A percentile compares a stretch with the other conserved stretches of the same genome.
Evolutionary conservation across 352 stramenopile genomes (phyloP).

Genomic region (Globisporangium perplexum): DNA sequence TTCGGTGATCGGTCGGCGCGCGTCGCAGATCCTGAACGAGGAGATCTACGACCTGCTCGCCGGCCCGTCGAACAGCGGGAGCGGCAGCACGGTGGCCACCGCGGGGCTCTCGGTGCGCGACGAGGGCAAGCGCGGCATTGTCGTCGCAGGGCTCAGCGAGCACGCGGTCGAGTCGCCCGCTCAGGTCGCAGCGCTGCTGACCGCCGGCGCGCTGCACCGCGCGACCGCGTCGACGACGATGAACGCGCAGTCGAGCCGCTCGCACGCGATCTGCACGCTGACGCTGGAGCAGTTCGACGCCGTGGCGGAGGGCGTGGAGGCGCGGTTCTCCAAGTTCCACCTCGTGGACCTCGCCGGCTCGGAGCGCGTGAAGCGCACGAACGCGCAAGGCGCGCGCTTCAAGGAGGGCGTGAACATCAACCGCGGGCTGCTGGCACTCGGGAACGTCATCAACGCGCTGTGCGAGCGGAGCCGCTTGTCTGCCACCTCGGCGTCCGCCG

Average conservation of each 20-base stretch:
- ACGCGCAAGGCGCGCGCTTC: conserved; percentile 77
- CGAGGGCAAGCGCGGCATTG: conserved; percentile 85
- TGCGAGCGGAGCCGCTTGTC: conserved; percentile 61
- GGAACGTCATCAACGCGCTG: conserved; percentile 94
- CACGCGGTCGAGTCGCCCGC: conserved; percentile 53
- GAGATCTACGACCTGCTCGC: conserved; percentile 93
- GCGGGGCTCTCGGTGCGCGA: conserved; percentile 75
- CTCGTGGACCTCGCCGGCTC: conserved; percentile 95
- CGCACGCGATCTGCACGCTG: conserved; percentile 88
- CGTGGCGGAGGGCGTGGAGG: conserved; percentile 20
- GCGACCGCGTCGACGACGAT: conserved; percentile 67
- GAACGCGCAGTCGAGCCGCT: conserved; percentile 78
- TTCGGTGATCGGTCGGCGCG: too few species aligned
- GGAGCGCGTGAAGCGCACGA: conserved; percentile 89
- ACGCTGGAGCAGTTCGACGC: conserved; percentile 65
- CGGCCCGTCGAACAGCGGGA: background rate
- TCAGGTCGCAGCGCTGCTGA: conserved; percentile 39
- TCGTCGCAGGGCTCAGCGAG: conserved; percentile 81
- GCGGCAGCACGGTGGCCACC: background rate
- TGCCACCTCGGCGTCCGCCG: conserved; percentile 12
- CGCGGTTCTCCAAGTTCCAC: conserved; percentile 86
- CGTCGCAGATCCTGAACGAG: conserved; percentile 94
- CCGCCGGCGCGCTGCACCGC: conserved; percentile 36
- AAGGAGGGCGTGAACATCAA: conserved; percentile 95
- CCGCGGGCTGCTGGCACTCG: conserved; percentile 90